Conservation (phyloP, 78 protist species). For the Dictyostelium capitatum region DNA sequence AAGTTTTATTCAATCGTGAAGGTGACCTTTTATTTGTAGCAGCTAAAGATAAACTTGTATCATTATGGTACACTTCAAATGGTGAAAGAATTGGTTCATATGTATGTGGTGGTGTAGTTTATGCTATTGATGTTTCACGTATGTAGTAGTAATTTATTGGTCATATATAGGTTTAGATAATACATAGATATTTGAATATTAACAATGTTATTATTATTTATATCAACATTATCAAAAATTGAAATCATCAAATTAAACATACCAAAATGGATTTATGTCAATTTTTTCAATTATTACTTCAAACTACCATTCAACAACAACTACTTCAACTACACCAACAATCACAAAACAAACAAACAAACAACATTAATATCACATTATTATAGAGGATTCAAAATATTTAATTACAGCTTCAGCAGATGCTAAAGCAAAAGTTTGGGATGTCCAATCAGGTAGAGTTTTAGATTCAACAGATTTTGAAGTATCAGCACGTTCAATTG, state of each 20-base stretch:
- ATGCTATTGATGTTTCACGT: conserved; percentile 88
- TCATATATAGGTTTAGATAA: too few species aligned
- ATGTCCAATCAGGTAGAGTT: conserved; percentile 89
- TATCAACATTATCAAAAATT: neutral
- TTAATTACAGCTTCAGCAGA: conserved; percentile 92
- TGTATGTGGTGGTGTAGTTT: conserved; percentile 91
- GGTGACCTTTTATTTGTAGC: conserved; percentile 97
- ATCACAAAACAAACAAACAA: neutral
- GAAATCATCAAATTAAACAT: too few species aligned
- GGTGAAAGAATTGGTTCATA: conserved; percentile 97
- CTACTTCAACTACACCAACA: too few species aligned
- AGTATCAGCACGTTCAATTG: conserved; percentile 79
- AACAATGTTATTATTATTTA: neutral
- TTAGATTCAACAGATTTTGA: conserved; percentile 36
- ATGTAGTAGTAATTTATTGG: neutral
- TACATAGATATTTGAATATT: too few species aligned
- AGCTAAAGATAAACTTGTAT: conserved; percentile 85
- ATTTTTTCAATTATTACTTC: neutral
- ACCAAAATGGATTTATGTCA: neutral
- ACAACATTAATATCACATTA: neutral
- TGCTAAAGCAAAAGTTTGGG: conserved; percentile 87
- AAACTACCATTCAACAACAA: too few species aligned
- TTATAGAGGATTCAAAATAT: conserved; percentile 51
- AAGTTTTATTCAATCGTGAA: conserved; percentile 94
- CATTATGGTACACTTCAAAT: conserved; percentile 89